Percentiles rank a stretch among this genome's conserved stretches.
Conservation (phyloP, 352 stramenopile species). For the Pythium dissimile region DNA sequence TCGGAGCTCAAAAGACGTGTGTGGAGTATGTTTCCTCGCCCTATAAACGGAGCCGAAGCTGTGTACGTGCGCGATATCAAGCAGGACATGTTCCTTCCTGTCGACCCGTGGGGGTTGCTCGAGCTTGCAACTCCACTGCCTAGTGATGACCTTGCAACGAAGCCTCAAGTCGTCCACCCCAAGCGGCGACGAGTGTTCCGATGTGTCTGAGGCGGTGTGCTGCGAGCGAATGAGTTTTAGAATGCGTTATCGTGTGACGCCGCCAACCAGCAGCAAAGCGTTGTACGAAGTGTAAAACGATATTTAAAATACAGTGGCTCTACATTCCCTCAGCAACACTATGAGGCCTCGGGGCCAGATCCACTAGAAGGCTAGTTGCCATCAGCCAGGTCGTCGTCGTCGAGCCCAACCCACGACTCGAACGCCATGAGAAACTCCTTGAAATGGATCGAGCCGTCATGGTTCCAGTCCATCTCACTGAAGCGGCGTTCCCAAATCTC, state of each 20-base stretch:
- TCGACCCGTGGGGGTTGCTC: constrained; percentile 77
- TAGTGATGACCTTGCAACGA: constrained; percentile 53
- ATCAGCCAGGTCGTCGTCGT: constrained; percentile 52
- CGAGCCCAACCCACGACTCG: constrained; percentile 80
- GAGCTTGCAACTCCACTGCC: constrained; percentile 68
- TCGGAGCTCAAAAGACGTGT: constrained; percentile 57
- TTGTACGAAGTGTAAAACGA: constrained; percentile 23
- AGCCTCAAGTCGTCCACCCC: constrained; percentile 35
- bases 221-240: background rate
- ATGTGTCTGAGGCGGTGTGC: constrained; percentile 41
- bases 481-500: constrained; percentile 81
- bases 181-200: constrained; percentile 69
- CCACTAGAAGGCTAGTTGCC: constrained; percentile 14
- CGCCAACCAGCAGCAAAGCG: background rate
- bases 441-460: constrained; percentile 84
- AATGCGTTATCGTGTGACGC: background rate
- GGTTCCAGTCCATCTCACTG: constrained; percentile 86
- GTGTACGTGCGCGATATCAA: constrained; percentile 23
- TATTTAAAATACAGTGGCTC: constrained; percentile 33
- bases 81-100: constrained; percentile 25
- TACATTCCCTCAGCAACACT: background rate
- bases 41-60: constrained; percentile 28
- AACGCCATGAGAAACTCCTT: constrained; percentile 90
- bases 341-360: too few relatives aligned
- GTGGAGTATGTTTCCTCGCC: constrained; percentile 66